phyloP scores from a whole-genome alignment of 2,329 filamentous ascomycete genomes.

The Fusarium agapanthi region DNA sequence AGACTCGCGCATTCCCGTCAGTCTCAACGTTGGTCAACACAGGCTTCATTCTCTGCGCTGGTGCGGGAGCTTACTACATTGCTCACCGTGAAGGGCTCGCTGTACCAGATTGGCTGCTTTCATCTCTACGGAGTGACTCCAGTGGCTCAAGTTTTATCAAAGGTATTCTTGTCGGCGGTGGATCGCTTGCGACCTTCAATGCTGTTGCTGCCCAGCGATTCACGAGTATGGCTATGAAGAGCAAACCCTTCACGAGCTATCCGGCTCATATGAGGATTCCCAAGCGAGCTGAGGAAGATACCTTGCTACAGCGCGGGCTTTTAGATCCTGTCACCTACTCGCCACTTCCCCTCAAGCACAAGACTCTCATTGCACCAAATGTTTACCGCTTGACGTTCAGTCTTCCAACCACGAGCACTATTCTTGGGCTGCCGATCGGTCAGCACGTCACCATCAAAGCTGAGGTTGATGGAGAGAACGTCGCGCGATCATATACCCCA shows the following conservation, averaged over 20 bases:
- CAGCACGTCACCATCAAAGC: constrained; percentile 65
- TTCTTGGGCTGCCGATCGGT: constrained; percentile 64
- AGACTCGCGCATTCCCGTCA: rapidly evolving
- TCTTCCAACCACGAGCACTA: constrained; percentile 53
- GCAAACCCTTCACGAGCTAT: constrained; percentile 35
- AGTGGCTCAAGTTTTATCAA: constrained; percentile 19
- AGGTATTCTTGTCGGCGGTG: constrained; percentile 10
- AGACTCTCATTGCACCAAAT: constrained; percentile 41
- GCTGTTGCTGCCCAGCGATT: constrained; percentile 42
- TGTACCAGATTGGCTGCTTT: neutral
- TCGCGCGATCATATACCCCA: constrained; percentile 64
- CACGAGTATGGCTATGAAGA: constrained; percentile 40
- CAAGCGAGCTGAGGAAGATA: constrained; percentile 27
- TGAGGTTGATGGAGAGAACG: constrained; percentile 53
- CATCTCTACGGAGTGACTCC: neutral
- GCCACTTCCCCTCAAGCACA: neutral
- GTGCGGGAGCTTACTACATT: neutral
- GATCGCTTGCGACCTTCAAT: constrained; percentile 36
- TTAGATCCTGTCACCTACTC: neutral
- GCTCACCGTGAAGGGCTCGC: neutral
- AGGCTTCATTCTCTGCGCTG: neutral
- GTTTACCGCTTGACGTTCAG: constrained; percentile 58
- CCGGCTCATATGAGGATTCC: constrained; percentile 47
- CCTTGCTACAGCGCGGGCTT: neutral
- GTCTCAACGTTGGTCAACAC: neutral